Base-by-base conservation (phyloP, 1,139 yeast species). In the Kodamaea sp. region DNA sequence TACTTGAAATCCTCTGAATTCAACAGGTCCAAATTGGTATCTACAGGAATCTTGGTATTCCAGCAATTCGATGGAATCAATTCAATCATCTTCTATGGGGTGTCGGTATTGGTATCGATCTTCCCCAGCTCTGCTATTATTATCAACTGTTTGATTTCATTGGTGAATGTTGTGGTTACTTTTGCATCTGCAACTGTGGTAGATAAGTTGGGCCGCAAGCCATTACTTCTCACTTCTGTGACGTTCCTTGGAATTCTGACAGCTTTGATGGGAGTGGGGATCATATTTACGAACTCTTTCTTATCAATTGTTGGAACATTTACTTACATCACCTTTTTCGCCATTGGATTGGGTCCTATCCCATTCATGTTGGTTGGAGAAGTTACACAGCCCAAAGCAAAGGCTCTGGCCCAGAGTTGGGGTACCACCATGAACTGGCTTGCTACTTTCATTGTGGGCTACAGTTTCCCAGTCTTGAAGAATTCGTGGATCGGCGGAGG, bases 11-110 rank as follows among this genome's bases (percentile, higher is more conserved):
- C 70, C 11, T 61, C 76, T 0, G 71, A 63, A 30, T 87, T 72
- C 57, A 60, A 66, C 28, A 76, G 74, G 32, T 81, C 94, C 6
- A 66, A 80, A 31, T 52, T 74, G 22, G 86, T 82, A 1, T 83
- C 90, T 4, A 78, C 89, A 0, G 80, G 86, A 2, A 73, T 88
- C 20, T 76, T 90, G 70, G 66, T 82, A n/a, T 82, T 90, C 19
- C 97, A 92, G 61, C 98, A 92, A 56, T 77, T 90, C 43, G 81
- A 90, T 48, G 98, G 98, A 18, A 86, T 92, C 54, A 92, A 92
- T 59, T 80, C 96, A 1, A 88, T 92, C 42, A 79, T 90, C 16
- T 88, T 90, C 56, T 92, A 90, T 56, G 97, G 98, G 4, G 96
- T 89, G 4, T 77, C 87, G 6, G 85, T 90, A 4, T 69, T 92